Evolutionary conservation across 2,329 filamentous ascomycete species (phyloP).

Genomic region (Sclerotinia spermophila): DNA sequence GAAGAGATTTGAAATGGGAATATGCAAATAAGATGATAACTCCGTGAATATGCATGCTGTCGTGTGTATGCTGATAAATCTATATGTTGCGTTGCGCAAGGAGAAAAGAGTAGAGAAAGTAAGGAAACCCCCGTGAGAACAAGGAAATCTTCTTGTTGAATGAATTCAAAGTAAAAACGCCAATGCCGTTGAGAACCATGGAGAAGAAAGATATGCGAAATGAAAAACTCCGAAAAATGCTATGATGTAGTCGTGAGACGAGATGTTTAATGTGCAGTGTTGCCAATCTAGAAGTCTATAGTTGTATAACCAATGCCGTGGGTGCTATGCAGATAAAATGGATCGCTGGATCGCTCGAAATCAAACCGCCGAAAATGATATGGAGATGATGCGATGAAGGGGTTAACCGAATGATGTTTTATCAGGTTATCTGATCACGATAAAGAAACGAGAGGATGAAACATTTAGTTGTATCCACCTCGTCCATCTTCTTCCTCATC

Average conservation of each 20-base stretch:
- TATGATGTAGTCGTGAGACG: constrained; percentile 1
- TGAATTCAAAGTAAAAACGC: not conserved
- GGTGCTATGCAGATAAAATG: not conserved
- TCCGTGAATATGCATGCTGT: not conserved
- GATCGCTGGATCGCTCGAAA: not conserved
- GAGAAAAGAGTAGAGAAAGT: not conserved
- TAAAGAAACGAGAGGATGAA: not conserved
- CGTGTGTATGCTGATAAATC: constrained; percentile 1
- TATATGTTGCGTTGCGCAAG: not conserved
- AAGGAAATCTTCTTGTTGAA: not conserved
- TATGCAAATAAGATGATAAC: not conserved
- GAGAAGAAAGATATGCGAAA: not conserved
- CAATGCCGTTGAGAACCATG: not conserved
- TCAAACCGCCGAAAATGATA: not conserved
- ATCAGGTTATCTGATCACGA: not conserved
- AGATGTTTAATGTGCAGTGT: not conserved
- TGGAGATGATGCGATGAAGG: constrained; percentile 5
- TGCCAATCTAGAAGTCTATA: constrained; percentile 11
- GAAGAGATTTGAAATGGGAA: not conserved
- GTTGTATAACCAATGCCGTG: not conserved
- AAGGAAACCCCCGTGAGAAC: not conserved
- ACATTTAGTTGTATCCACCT: constrained; percentile 33
- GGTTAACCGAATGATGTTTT: constrained; percentile 2
- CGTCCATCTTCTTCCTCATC: constrained; percentile 36
- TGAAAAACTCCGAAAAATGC: not conserved